These are phyloP conservation scores for Pyrenula aspistea DNA, from an alignment of 495 filamentous ascomycete species.

Conservation along the genomic window DNA sequence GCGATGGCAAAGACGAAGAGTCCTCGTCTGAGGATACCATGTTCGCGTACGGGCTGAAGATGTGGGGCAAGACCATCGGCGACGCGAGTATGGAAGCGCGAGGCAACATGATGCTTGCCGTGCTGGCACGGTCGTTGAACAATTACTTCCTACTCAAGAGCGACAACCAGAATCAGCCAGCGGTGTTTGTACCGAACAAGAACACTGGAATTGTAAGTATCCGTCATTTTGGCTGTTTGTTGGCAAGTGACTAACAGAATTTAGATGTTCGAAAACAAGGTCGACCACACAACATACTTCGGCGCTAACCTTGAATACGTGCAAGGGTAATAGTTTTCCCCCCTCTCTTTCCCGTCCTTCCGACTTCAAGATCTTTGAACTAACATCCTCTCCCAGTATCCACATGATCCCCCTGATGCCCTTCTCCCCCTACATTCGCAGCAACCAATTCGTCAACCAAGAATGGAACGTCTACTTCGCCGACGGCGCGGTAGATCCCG, in stretches of 20 bases:
- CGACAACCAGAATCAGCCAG: conserved; percentile 64
- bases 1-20: conserved; percentile 87
- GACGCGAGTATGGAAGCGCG: conserved; percentile 76
- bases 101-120: conserved; percentile 71
- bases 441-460: conserved; percentile 56
- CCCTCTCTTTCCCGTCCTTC: conserved; percentile 1
- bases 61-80: conserved; percentile 74
- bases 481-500: conserved; percentile 31
- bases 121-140: conserved; percentile 56
- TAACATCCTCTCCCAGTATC: conserved; percentile 41
- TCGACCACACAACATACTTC: conserved; percentile 93
- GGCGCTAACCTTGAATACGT: conserved; percentile 70
- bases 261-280: conserved; percentile 87
- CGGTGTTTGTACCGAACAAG: conserved; percentile 69
- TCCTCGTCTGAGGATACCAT: conserved; percentile 83
- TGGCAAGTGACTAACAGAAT: neutral
- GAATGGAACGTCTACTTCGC: conserved; percentile 79
- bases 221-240: neutral
- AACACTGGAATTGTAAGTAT: conserved; percentile 67
- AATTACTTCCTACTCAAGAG: conserved; percentile 71
- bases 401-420: conserved; percentile 92
- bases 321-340: conserved; percentile 65
- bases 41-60: conserved; percentile 80
- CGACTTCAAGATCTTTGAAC: no score
- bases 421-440: conserved; percentile 52